Evolutionary conservation across 108 stramenopile genomes (phyloP).

Genomic region (Pseudonitzschia multistriata): DNA sequence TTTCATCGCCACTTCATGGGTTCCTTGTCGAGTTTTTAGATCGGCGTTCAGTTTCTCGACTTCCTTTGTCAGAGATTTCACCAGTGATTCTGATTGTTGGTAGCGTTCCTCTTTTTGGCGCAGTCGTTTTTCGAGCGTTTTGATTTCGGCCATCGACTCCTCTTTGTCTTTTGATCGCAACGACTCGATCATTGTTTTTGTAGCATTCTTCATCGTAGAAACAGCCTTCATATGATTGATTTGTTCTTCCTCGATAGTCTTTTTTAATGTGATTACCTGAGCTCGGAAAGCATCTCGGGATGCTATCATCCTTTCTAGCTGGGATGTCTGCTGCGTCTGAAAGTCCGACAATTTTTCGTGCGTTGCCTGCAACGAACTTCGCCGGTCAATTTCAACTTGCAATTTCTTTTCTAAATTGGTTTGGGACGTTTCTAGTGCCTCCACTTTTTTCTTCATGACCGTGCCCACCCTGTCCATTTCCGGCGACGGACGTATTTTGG

Average conservation of each 20-base stretch:
- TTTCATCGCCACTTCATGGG: not conserved
- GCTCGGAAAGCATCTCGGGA: not conserved
- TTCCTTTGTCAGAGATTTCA: slow-evolving; percentile 4
- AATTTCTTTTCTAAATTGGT: slow-evolving; percentile 3
- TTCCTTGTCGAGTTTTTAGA: not conserved
- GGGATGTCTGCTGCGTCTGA: slow-evolving; percentile 3
- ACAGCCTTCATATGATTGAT: not conserved
- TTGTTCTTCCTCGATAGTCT: not conserved
- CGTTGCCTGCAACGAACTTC: not conserved
- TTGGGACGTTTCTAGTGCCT: not conserved
- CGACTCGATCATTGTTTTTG: not conserved
- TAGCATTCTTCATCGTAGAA: not conserved
- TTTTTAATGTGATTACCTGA: not conserved
- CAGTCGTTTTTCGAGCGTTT: not conserved
- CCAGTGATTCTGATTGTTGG: slow-evolving; percentile 1
- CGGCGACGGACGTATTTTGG: not conserved
- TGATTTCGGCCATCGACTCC: not conserved
- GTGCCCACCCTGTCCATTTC: not conserved
- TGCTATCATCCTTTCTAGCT: not conserved
- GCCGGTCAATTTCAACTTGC: slow-evolving; percentile 4
- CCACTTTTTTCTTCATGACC: not conserved
- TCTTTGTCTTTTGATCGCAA: not conserved
- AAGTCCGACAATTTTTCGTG: not conserved
- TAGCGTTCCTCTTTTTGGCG: not conserved
- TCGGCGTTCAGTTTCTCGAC: slow-evolving; percentile 10